Base-by-base conservation (phyloP, 306 rosid genomes). In the Casuarina glauca region DNA sequence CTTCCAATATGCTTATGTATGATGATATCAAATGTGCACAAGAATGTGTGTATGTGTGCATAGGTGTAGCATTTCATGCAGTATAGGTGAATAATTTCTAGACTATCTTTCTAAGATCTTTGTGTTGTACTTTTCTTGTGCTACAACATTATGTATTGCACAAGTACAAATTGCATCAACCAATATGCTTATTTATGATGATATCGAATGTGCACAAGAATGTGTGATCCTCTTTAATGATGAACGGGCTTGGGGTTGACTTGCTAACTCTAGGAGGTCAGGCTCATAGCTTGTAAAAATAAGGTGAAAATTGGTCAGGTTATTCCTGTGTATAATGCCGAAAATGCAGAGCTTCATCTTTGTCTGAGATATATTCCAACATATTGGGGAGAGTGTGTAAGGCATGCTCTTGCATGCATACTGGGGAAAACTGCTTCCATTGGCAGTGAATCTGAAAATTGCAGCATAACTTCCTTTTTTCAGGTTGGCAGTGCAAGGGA, bases 401-500 rank as follows among this genome's bases (percentile, higher is more conserved):
- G 71, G 70, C 48, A 16, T 66, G 48, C 43, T 42, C 9, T 66
- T 66, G 17, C 71, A 66, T 66, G 50, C 71, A 42, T 66, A 8
- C 8, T 66, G 36, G 46, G 10, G 71, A 8, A 43, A 66, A n/a
- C 50, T 66, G 3, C 17, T 13, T 66, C 42, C 49, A 16, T 39
- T 7, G 35, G 42, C 43, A 62, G 1, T 62, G 69, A 42, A 66
- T 7, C 36, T 72, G 69, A 57, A 54, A 79, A 73, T 77, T 76
- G 67, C 63, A 73, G 54, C 62, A 72, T 78, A 42, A 44, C 69
- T 80, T 73, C 76, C 62, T 53, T 78, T 86, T 58, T 83, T 61
- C 91, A 95, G 98, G 66, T 87, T 95, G 90, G 97, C 98, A 67
- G 84, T 89, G 68, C 80, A 69, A 52, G 90, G 89, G 55, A 81